Conservation (phyloP, 108 stramenopile genomes). For the Skeletonema costatum region DNA sequence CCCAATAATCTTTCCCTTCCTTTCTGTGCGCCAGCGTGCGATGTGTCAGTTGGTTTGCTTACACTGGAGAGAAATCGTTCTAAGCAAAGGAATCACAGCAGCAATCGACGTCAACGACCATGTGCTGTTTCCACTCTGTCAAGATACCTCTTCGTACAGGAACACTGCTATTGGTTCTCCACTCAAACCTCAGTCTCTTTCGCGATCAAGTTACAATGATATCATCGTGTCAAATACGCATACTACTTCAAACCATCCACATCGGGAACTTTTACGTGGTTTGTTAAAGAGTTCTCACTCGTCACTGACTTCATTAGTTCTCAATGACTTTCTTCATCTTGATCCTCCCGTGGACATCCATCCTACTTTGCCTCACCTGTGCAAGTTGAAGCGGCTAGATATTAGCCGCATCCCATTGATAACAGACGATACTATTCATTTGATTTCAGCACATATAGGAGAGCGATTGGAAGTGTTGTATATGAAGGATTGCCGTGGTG, state of each 20-base stretch:
- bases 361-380: constrained; percentile 52
- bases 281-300: constrained; percentile 52
- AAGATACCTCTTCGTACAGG: background rate
- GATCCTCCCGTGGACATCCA: constrained; percentile 48
- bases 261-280: constrained; percentile 44
- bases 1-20: constrained; percentile 57
- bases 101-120: constrained; percentile 55
- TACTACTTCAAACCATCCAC: constrained; percentile 7
- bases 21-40: constrained; percentile 49
- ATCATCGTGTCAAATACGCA: background rate
- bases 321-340: constrained; percentile 54
- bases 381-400: constrained; percentile 55
- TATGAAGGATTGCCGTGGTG: constrained; percentile 51
- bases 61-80: constrained; percentile 51
- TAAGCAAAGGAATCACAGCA: constrained; percentile 54
- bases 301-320: constrained; percentile 54
- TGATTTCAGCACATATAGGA: constrained; percentile 43
- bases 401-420: constrained; percentile 55
- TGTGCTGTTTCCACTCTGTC: constrained; percentile 21
- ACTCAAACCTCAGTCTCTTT: background rate
- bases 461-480: constrained; percentile 61
- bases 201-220: background rate
- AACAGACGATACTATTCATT: constrained; percentile 57
- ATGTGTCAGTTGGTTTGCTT: constrained; percentile 55
- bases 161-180: background rate